Percentiles rank a stretch among this genome's conserved stretches.
Evolutionary conservation across 768 basidiomycete species (phyloP).

Genomic region (Serendipita vermifera): DNA sequence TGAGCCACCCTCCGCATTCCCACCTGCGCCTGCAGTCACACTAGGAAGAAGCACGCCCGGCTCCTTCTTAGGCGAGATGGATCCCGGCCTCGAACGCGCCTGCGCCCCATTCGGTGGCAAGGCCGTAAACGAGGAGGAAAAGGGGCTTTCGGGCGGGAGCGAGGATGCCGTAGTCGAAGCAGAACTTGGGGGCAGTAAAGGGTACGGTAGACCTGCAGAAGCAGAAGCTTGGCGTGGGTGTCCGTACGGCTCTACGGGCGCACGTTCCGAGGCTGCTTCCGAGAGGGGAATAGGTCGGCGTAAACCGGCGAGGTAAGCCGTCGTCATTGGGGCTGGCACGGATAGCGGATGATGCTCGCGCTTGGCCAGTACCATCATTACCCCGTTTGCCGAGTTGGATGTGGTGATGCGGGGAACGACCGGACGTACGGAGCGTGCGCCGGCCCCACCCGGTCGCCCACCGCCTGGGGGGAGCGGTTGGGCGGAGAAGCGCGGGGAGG

Average conservation of each 20-base stretch:
- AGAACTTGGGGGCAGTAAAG: background rate
- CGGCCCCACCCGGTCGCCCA: background rate
- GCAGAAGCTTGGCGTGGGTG: background rate
- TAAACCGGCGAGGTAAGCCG: background rate
- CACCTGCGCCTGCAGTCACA: background rate
- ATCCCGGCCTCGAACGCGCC: no score
- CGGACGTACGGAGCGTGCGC: conserved; percentile 2
- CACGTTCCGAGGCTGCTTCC: background rate
- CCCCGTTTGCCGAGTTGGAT: background rate
- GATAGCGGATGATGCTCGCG: no score
- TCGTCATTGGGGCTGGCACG: no score
- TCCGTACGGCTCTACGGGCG: conserved; percentile 2
- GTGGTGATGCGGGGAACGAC: background rate
- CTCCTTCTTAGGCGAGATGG: background rate
- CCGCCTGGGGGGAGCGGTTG: background rate
- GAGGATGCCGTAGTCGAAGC: background rate
- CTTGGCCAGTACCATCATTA: no score
- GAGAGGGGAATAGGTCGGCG: background rate
- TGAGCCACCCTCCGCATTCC: background rate
- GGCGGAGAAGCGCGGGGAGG: background rate
- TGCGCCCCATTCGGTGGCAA: no score
- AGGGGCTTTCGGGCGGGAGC: conserved; percentile 1
- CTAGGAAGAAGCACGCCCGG: background rate
- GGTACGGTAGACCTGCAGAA: no score
- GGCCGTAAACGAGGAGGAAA: background rate